Conservation (phyloP, 2,329 filamentous ascomycete species). For the Hypoxylon sp. region DNA sequence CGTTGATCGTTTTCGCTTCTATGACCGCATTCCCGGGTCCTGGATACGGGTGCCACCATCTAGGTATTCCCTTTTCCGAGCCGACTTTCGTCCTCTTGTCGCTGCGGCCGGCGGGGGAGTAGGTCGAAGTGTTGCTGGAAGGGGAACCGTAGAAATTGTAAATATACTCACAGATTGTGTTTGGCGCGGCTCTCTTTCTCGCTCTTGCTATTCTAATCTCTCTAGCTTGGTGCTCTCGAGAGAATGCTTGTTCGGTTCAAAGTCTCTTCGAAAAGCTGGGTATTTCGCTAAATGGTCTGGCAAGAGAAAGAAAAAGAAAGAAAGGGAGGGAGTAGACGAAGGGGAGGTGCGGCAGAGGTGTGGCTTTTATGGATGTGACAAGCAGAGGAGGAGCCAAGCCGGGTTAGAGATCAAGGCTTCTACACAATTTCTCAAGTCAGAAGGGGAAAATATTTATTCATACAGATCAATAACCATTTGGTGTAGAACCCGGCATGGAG, state of each 20-base stretch:
- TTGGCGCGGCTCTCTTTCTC: conserved; percentile 25
- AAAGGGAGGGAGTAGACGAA: conserved; percentile 48
- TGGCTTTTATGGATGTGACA: conserved; percentile 56
- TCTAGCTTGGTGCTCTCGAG: conserved; percentile 23
- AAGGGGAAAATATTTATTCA: conserved; percentile 46
- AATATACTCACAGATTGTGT: conserved; percentile 39
- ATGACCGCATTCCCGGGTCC: conserved; percentile 28
- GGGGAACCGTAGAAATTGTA: conserved; percentile 28
- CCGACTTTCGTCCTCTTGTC: conserved; percentile 23
- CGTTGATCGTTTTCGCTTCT: conserved; percentile 30
- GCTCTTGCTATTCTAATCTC: conserved; percentile 24
- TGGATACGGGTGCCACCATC: conserved; percentile 25
- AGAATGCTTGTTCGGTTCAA: conserved; percentile 15
- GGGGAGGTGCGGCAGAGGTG: conserved; percentile 53
- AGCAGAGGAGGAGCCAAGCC: conserved; percentile 46
- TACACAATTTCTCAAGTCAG: conserved; percentile 33
- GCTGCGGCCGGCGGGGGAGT: conserved; percentile 6
- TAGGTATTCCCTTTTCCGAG: conserved; percentile 33
- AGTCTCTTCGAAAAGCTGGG: conserved; percentile 43
- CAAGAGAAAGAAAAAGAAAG: conserved; percentile 53
- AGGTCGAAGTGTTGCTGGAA: conserved; percentile 18
- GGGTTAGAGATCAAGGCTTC: conserved; percentile 37
- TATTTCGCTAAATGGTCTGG: conserved; percentile 51
- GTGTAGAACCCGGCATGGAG: conserved; percentile 36
- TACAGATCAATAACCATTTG: conserved; percentile 39